A percentile compares a stretch with the other conserved stretches of the same genome.
These are phyloP conservation scores for Amphirosellinia nigrospora DNA, from an alignment of 495 filamentous ascomycete species.

Conservation along the genomic window DNA sequence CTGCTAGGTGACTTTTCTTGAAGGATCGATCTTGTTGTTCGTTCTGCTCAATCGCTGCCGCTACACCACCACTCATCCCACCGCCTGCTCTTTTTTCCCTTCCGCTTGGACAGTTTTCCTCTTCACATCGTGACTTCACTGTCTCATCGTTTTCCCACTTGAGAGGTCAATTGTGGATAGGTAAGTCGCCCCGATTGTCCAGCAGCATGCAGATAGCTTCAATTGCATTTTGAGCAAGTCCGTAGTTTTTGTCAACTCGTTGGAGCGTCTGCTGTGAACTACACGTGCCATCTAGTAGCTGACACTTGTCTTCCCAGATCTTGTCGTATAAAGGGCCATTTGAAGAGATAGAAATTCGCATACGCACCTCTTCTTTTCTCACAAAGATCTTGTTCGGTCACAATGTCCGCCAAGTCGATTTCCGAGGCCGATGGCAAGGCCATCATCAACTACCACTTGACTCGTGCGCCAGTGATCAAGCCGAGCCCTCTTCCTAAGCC, in stretches of 20 bases:
- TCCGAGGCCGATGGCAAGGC: constrained; percentile 99
- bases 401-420: constrained; percentile 98
- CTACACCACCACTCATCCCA: constrained; percentile 18
- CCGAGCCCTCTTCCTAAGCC: constrained; percentile 88
- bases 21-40: constrained; percentile 23
- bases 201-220: constrained; percentile 7
- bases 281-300: constrained; percentile 1
- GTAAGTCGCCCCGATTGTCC: constrained; percentile 24
- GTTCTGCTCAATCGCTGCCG: constrained; percentile 10
- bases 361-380: constrained; percentile 33
- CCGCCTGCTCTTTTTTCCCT: constrained; percentile 10
- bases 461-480: constrained; percentile 96
- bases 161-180: constrained; percentile 36
- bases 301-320: constrained; percentile 19
- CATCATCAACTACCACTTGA: constrained; percentile 99
- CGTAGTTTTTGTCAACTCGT: neutral
- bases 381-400: constrained; percentile 36
- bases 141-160: constrained; percentile 26
- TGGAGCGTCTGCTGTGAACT: neutral
- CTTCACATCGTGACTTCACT: constrained; percentile 31
- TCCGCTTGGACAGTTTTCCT: constrained; percentile 26
- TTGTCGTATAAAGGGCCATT: constrained; percentile 16
- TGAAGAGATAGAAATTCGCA: constrained; percentile 30
- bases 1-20: constrained; percentile 22
- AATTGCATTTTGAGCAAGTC: constrained; percentile 12